These are phyloP conservation scores for Colletotrichum siamense DNA, from an alignment of 2,329 filamentous ascomycete species.

Conservation along the genomic window DNA sequence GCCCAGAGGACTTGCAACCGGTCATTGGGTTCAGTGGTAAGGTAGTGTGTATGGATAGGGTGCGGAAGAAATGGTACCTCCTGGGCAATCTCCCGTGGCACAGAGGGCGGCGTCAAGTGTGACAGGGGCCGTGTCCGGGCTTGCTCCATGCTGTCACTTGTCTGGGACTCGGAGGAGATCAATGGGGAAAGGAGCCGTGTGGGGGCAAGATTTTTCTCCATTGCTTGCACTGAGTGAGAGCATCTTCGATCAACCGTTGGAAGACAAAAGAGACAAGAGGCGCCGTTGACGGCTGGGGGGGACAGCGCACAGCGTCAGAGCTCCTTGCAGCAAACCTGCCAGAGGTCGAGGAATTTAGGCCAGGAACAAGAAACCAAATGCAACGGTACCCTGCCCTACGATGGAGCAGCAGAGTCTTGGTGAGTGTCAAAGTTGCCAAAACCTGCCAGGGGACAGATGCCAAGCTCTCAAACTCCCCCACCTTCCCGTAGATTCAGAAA, in stretches of 20 bases:
- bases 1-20: neutral
- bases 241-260: neutral
- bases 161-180: neutral
- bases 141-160: neutral
- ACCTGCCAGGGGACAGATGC: neutral
- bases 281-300: neutral
- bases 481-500: constrained; percentile 2
- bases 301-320: neutral
- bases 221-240: neutral
- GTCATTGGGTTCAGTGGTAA: neutral
- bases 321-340: neutral
- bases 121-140: neutral
- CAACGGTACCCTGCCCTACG: neutral
- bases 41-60: neutral
- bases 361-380: neutral
- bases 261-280: neutral
- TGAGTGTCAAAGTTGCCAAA: neutral
- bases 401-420: neutral
- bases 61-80: neutral
- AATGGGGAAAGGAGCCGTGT: constrained; percentile 8
- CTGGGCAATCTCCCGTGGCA: neutral
- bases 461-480: constrained; percentile 13
- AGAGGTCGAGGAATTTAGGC: neutral
- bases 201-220: neutral
- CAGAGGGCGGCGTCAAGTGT: neutral